These are phyloP conservation scores for Amaranthus palmeri DNA, from an alignment of 148 eudicot genomes.

Conservation along the genomic window DNA sequence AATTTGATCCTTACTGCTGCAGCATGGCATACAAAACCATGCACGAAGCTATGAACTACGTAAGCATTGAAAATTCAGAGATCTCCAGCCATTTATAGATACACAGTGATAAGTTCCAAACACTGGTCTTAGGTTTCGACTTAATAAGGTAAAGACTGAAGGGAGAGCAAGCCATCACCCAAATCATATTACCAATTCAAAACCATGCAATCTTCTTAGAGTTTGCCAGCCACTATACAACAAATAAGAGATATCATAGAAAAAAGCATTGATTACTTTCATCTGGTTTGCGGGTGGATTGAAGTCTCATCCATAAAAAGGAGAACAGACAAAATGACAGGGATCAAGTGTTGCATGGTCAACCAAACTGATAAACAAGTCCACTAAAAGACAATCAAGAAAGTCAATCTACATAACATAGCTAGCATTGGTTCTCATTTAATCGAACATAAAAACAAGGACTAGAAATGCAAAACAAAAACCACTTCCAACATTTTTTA, in stretches of 20 bases:
- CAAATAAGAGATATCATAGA: neutral
- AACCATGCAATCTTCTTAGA: neutral
- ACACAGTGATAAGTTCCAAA: neutral
- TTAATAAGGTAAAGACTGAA: neutral
- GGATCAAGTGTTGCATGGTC: no score
- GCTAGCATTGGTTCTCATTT: no score
- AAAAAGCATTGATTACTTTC: neutral
- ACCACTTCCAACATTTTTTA: no score
- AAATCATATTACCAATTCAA: neutral
- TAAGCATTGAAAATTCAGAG: neutral
- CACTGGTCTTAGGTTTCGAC: neutral
- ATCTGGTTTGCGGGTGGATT: neutral
- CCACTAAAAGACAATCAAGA: no score
- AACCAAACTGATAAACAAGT: no score
- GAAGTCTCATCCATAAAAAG: neutral
- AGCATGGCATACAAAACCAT: neutral
- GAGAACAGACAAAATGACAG: neutral
- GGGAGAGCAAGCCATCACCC: neutral
- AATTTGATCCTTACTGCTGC: neutral
- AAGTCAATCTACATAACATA: no score
- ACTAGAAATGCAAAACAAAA: no score
- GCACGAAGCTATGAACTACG: neutral
- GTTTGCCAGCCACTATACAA: neutral
- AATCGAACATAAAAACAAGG: no score
- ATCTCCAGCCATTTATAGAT: neutral